Conservation (phyloP, 768 basidiomycete species). For the Mycena galopus region DNA sequence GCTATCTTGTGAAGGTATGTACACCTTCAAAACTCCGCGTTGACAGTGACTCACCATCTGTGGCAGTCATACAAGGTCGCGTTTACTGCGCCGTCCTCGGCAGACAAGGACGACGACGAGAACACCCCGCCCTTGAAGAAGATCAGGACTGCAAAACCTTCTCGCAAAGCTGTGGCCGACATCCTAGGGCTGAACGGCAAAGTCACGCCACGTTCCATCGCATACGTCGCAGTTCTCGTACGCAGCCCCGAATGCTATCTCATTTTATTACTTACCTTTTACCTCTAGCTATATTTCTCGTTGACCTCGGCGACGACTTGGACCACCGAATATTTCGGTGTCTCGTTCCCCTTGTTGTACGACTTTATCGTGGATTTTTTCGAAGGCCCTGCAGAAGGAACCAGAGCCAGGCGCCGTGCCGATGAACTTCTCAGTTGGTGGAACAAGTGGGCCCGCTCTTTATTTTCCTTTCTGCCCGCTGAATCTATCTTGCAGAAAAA, state of each 20-base stretch:
- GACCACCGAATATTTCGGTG: not conserved
- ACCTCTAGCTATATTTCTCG: constrained; percentile 1
- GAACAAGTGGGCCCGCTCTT: constrained; percentile 19
- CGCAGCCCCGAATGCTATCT: not conserved
- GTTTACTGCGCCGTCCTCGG: constrained; percentile 19
- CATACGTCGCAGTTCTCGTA: constrained; percentile 14
- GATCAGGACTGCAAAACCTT: not conserved
- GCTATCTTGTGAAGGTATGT: constrained; percentile 12
- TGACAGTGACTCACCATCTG: too few species aligned
- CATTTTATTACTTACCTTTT: not conserved
- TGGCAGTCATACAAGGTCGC: constrained; percentile 9
- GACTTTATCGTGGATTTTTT: constrained; percentile 30
- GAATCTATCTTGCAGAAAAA: not conserved
- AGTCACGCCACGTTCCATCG: constrained; percentile 16
- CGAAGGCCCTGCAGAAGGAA: constrained; percentile 8
- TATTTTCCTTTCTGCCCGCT: not conserved
- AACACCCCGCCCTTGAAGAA: constrained; percentile 21
- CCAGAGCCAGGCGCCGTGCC: not conserved
- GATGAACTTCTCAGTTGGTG: constrained; percentile 27
- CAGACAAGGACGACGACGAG: constrained; percentile 11
- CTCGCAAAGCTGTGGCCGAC: constrained; percentile 3
- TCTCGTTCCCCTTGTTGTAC: constrained; percentile 20
- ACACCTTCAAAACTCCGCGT: too few species aligned
- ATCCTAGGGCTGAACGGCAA: constrained; percentile 16
- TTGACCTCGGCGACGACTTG: not conserved